phyloP scores from a whole-genome alignment of 192 early-diverging fungal genomes.

The Backusella morwellensis region DNA sequence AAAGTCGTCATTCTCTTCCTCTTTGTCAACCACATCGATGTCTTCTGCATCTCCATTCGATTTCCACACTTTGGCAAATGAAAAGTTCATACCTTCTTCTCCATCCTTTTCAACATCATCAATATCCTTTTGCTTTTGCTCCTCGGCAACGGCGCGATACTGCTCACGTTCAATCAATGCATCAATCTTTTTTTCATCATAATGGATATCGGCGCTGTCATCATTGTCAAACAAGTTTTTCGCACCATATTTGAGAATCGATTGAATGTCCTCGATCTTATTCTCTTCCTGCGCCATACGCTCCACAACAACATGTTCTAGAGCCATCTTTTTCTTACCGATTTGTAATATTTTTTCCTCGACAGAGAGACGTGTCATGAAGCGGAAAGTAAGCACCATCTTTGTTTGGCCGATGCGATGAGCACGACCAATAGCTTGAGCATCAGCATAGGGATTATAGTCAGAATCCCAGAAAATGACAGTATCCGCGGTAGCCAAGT shows the following conservation, averaged over 20 bases:
- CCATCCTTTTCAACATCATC: neutral
- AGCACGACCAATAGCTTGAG: conserved; percentile 72
- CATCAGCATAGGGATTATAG: conserved; percentile 71
- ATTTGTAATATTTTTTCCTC: conserved; percentile 71
- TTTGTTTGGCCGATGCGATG: conserved; percentile 74
- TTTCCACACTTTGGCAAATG: conserved; percentile 19
- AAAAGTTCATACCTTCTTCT: conserved; percentile 1
- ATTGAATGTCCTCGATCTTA: conserved; percentile 54
- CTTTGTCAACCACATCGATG: conserved; percentile 13
- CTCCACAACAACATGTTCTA: conserved; percentile 76
- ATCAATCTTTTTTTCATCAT: conserved; percentile 58
- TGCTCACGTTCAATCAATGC: conserved; percentile 52
- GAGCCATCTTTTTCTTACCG: conserved; percentile 70
- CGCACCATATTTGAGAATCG: conserved; percentile 69
- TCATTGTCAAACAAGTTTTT: conserved; percentile 62
- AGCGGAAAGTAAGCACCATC: conserved; percentile 61
- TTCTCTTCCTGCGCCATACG: conserved; percentile 56
- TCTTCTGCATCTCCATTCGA: conserved; percentile 32
- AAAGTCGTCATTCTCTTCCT: conserved; percentile 16
- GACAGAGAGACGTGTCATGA: conserved; percentile 60
- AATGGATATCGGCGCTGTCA: conserved; percentile 44
- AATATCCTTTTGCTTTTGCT: neutral
- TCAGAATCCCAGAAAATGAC: conserved; percentile 76
- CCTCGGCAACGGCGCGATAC: neutral
- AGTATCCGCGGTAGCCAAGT: conserved; percentile 71